phyloP scores from a whole-genome alignment of 2,329 filamentous ascomycete genomes.

The Hymenotorrendiella dingleyae region DNA sequence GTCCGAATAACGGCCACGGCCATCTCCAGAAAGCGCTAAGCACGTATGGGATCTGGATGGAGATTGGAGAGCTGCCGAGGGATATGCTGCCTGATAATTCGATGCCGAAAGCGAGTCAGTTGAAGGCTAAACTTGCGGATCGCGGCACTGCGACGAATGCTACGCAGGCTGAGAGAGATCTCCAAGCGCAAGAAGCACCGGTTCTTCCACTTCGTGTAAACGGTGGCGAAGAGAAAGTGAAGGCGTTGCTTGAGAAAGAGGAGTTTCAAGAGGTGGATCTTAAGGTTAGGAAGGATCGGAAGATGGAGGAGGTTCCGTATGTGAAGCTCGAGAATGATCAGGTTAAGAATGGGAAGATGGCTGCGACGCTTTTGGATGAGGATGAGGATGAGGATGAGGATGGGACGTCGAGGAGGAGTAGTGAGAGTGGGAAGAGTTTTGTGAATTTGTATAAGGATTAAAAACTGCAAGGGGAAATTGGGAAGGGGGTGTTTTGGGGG shows the following conservation, averaged over 20 bases:
- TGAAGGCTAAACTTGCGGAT: background rate
- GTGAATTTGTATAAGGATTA: constrained; percentile 6
- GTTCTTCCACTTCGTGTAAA: background rate
- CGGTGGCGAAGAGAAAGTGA: background rate
- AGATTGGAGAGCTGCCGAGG: constrained; percentile 18
- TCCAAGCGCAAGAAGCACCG: background rate
- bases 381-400: constrained; percentile 1
- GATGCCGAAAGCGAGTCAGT: constrained; percentile 1
- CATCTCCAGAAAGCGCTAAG: constrained; percentile 12
- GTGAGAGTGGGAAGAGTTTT: constrained; percentile 1
- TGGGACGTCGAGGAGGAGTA: background rate
- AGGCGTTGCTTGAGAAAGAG: background rate
- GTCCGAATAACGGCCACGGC: constrained; percentile 12
- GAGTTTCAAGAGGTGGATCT: constrained; percentile 7
- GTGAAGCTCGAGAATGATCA: background rate
- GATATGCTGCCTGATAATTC: constrained; percentile 14
- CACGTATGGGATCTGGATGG: constrained; percentile 20
- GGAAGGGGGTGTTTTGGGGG: no score
- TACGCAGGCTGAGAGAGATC: background rate
- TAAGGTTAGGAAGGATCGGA: background rate
- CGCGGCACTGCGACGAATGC: background rate
- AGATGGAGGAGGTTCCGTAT: background rate
- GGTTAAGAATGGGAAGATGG: constrained; percentile 3
- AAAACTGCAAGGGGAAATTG: no score
- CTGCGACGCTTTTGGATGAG: background rate